Evolutionary conservation across 352 stramenopile genomes (phyloP).

Genomic region (Globisporangium cylindrosporum): DNA sequence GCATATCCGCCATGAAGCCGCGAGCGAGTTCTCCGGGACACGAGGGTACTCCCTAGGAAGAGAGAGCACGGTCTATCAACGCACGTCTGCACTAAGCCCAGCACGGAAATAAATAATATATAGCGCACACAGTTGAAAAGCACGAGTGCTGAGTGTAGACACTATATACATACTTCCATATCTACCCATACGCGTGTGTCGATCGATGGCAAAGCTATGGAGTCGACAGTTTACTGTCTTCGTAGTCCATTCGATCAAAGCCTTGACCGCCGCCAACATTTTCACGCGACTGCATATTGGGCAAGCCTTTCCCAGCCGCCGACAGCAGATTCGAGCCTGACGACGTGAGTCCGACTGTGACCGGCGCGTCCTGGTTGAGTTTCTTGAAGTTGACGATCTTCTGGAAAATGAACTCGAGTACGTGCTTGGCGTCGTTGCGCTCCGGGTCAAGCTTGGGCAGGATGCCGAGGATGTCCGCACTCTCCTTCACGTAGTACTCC

Average conservation of each 20-base stretch:
- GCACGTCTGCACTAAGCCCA: conserved; percentile 13
- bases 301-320: conserved; percentile 24
- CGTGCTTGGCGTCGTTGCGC: conserved; percentile 81
- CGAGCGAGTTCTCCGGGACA: conserved; percentile 36
- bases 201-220: conserved; percentile 20
- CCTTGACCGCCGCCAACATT: conserved; percentile 6
- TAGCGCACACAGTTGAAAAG: conserved; percentile 1
- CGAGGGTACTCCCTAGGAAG: conserved; percentile 55
- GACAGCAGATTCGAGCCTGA: conserved; percentile 14
- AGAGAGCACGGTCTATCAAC: conserved; percentile 68
- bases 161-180: conserved; percentile 10
- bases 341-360: conserved; percentile 6
- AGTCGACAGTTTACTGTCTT: conserved; percentile 49
- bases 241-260: conserved; percentile 37
- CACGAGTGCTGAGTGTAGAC: conserved; percentile 11
- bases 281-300: conserved; percentile 10
- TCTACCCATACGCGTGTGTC: background rate
- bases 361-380: conserved; percentile 68
- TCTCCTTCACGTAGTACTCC: conserved; percentile 94
- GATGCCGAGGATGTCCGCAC: conserved; percentile 91
- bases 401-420: conserved; percentile 91
- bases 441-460: conserved; percentile 69
- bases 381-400: conserved; percentile 94
- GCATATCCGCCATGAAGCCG: conserved; percentile 60
- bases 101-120: conserved; percentile 13